Base-by-base conservation (phyloP, 164 flowering plant species). In the Saururus chinensis region DNA sequence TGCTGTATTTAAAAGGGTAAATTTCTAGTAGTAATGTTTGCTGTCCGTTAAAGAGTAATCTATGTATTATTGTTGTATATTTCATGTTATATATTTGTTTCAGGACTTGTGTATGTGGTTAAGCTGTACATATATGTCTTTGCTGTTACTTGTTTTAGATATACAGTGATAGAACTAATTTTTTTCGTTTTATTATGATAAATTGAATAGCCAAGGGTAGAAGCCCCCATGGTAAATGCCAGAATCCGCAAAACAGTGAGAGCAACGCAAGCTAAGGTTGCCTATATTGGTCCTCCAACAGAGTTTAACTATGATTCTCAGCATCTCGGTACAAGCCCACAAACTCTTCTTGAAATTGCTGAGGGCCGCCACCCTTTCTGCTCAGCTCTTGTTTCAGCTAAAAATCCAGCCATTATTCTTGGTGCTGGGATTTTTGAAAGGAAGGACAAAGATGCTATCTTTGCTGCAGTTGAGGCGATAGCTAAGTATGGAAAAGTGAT, bases 221-320 rank as follows among this genome's bases (percentile, higher is more conserved):
- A 95, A 82, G 99, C 97, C 79, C 82, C 99, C n/a, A 89, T 95
- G 93, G 89, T 95, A 63, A 95, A 95, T 79, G 99, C 99, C 41
- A 81, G 99, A 75, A 95, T 95, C 62, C 82, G 82, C 57, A 95
- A 95, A 76, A 80, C 96, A 9, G 96, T 91, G 1, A 71, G 80
- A 30, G 87, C 92, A 65, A 79, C 77, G 21, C 78, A 81, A n/a
- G 99, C 99, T 9, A 89, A 83, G 79, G 98, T 95, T 56, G 99
- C 84, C 40, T 91, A 95, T 61, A 76, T 95, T 69, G 99, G 99
- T 53, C 90, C 96, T 54, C 66, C 82, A 4, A 64, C 96, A 24
- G 98, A 95, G 68, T 73, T 87, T 70, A 89, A 95, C 84, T 95
- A 91, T 63, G 87, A 89, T 57, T 77, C 74, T 62, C 60, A 89